Evolutionary conservation across 2,329 filamentous ascomycete species (phyloP), one percentile per base, ranked within the genome.

Genomic region (Scedosporium minutisporum): DNA sequence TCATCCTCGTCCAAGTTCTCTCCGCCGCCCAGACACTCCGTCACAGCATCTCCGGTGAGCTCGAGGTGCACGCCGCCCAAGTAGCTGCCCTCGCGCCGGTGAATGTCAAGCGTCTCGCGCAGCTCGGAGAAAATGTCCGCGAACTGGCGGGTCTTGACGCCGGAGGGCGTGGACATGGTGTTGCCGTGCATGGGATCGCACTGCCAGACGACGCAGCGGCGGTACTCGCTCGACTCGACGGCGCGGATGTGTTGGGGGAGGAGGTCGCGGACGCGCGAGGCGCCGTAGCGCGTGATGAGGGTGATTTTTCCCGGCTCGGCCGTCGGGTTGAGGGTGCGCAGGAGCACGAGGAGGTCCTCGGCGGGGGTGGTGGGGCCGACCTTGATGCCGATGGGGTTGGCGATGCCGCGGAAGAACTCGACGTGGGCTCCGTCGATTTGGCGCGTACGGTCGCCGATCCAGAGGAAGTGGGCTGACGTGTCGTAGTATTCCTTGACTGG

Each of bases 121-220:
- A 99, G 82, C 78, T 99, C 95, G 1, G 84, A 85, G 72, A 97
- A 87, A 69, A 99, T 96, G 72, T 95, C 89, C 65, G 84, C 85
- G 80, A 99, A 99, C 62, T 89, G 88, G 16, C 95, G 85, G 1
- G 95, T 99, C 80, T 99, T 99, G 77, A 97, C 85, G 27, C 92
- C 92, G 0, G 83, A 78, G 0, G 85, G 82, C 0, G 90, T 93
- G 21, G 84, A 82, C 53, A 81, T 77, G 44, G 86, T 88, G 76
- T 89, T 89, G 65, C 95, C 95, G 76, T 99, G 95, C 95, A 99
- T 99, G 23, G 95, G 95, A 76, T 99, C 95, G 77, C 93, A 97
- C 77, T 97, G 95, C 93, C 93, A 97, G 68, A 97, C 91, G 3
- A 96, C 91, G 23, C 75, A 77, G 60, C 79, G 74, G 57, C 74